A percentile compares a stretch with the other conserved stretches of the same genome.
These are phyloP conservation scores for Acanthamoeba triangularis DNA, from an alignment of 208 protist species.

Conservation along the genomic window DNA sequence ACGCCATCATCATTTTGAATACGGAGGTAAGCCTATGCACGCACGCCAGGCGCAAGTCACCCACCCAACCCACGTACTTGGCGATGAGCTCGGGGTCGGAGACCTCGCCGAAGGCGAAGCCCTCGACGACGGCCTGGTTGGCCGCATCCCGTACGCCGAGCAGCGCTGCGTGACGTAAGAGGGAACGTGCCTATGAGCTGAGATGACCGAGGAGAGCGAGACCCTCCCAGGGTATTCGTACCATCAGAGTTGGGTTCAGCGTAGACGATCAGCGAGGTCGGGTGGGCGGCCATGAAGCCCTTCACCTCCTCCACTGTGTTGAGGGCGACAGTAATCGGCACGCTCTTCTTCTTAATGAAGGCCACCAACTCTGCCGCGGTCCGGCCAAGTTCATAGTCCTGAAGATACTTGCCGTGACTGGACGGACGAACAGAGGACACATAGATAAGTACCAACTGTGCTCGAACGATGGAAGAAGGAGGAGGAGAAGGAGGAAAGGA, in stretches of 20 bases:
- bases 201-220: not conserved
- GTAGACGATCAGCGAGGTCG: constrained; percentile 30
- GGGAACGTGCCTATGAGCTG: not conserved
- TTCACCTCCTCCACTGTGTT: not conserved
- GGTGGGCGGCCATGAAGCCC: constrained; percentile 2
- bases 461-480: no score
- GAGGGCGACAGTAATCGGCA: not conserved
- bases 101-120: constrained; percentile 12
- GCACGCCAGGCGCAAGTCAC: no score
- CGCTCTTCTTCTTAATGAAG: constrained; percentile 48
- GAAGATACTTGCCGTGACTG: not conserved
- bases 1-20: not conserved
- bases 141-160: not conserved
- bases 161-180: not conserved
- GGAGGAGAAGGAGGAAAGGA: not conserved
- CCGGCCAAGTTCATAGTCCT: constrained; percentile 1
- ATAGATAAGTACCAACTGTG: not conserved
- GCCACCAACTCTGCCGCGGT: constrained; percentile 12
- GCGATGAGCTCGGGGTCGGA: not conserved
- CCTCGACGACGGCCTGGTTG: not conserved
- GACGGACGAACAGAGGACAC: not conserved
- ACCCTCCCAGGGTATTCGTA: not conserved
- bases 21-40: not conserved
- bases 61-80: not conserved
- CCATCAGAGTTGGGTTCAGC: constrained; percentile 1